Conservation (phyloP, 2,329 filamentous ascomycete genomes). For the Torrubiellomyces zombiae region DNA sequence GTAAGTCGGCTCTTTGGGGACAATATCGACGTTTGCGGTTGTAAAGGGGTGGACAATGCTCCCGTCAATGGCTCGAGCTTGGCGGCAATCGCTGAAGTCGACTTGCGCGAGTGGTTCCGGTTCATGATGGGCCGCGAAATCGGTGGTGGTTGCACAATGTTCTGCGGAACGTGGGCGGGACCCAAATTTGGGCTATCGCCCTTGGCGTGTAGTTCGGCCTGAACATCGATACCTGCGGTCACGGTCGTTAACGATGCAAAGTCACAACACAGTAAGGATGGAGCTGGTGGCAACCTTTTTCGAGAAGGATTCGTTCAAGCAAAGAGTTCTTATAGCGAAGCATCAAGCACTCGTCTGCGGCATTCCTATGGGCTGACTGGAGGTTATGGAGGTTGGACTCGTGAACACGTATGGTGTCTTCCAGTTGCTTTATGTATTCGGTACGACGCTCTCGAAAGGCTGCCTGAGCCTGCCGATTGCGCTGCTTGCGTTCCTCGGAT, state of each 20-base stretch:
- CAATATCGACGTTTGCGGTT: slow-evolving; percentile 37
- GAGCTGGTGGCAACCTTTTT: slow-evolving; percentile 73
- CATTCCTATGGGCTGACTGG: slow-evolving; percentile 84
- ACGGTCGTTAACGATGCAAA: background rate
- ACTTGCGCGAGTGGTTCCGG: slow-evolving; percentile 59
- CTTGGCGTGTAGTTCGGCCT: slow-evolving; percentile 86
- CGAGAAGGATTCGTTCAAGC: slow-evolving; percentile 82
- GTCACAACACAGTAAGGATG: slow-evolving; percentile 6
- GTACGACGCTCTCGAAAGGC: slow-evolving; percentile 92
- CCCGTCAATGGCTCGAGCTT: slow-evolving; percentile 44
- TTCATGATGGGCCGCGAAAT: slow-evolving; percentile 71
- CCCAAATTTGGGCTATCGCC: slow-evolving; percentile 70
- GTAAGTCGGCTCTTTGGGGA: slow-evolving; percentile 65
- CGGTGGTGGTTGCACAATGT: slow-evolving; percentile 54
- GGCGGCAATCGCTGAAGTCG: slow-evolving; percentile 57
- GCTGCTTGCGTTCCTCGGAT: slow-evolving; percentile 94
- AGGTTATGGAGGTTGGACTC: slow-evolving; percentile 86
- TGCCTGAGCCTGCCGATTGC: slow-evolving; percentile 91
- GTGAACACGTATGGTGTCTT: slow-evolving; percentile 93
- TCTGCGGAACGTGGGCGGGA: slow-evolving; percentile 50
- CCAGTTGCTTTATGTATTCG: slow-evolving; percentile 98
- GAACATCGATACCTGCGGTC: slow-evolving; percentile 73
- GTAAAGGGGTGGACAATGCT: slow-evolving; percentile 27
- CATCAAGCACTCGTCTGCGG: slow-evolving; percentile 95
- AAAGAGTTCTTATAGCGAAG: slow-evolving; percentile 96